Percentiles rank a stretch among this genome's conserved stretches.
phyloP scores from a whole-genome alignment of 2,329 filamentous ascomycete species.

The Ophiosphaerella korrae region DNA sequence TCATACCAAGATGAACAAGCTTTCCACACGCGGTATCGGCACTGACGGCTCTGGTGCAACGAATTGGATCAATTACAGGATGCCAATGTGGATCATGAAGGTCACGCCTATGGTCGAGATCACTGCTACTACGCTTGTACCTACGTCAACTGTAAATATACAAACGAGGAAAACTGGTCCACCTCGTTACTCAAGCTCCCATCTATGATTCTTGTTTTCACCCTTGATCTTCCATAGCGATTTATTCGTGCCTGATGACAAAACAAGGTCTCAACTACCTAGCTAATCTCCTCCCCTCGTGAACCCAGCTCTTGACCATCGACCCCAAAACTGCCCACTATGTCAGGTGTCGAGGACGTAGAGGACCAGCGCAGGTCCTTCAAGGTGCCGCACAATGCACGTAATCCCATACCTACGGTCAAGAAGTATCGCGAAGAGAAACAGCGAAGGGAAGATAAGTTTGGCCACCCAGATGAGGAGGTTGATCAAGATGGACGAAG shows the following conservation, averaged over 20 bases:
- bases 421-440: constrained; percentile 55
- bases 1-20: constrained; percentile 23
- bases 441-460: constrained; percentile 46
- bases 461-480: constrained; percentile 28
- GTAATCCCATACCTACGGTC: constrained; percentile 54
- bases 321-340: constrained; percentile 14
- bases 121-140: constrained; percentile 12
- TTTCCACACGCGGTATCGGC: constrained; percentile 15
- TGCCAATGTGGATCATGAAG: constrained; percentile 20
- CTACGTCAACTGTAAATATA: constrained; percentile 31
- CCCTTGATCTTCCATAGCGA: constrained; percentile 1
- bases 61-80: constrained; percentile 15
- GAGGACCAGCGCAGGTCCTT: constrained; percentile 44
- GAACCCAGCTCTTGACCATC: background rate
- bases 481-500: constrained; percentile 32
- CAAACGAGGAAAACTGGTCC: constrained; percentile 8
- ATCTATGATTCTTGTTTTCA: constrained; percentile 11
- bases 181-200: too few species aligned
- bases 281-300: constrained; percentile 7
- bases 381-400: constrained; percentile 50
- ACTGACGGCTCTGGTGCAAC: constrained; percentile 20
- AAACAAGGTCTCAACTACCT: constrained; percentile 6
- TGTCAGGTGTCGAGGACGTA: constrained; percentile 53
- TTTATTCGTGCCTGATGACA: constrained; percentile 7
- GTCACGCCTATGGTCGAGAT: constrained; percentile 11